Percentiles rank a stretch among this genome's conserved stretches.
Evolutionary conservation across 208 protist species (phyloP).

Genomic region (Histomonas meleagridis): DNA sequence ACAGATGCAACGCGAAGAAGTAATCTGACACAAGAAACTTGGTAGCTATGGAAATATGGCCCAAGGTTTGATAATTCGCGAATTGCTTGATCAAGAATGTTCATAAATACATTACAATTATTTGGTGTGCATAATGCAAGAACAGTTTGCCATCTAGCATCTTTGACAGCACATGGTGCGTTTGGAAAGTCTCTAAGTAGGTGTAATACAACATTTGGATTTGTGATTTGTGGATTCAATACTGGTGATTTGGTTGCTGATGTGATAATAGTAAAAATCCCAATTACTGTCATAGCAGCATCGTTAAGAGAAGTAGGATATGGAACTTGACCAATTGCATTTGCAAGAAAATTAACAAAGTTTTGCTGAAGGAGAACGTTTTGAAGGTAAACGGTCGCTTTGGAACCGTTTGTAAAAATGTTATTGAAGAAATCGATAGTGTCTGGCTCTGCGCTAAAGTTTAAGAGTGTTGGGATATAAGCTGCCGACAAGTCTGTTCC

Average conservation of each 20-base stretch:
- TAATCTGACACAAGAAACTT: neutral
- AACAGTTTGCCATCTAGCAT: neutral
- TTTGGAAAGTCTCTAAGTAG: neutral
- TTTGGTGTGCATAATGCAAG: neutral
- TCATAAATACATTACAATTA: neutral
- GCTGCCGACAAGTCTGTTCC: too few species aligned
- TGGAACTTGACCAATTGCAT: too few species aligned
- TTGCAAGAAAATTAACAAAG: too few species aligned
- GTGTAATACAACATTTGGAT: neutral
- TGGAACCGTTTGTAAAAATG: too few species aligned
- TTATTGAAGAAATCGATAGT: too few species aligned
- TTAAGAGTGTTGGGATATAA: too few species aligned
- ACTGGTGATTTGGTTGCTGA: neutral
- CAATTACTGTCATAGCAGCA: neutral
- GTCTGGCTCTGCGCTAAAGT: too few species aligned
- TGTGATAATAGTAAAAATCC: neutral
- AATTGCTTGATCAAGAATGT: neutral
- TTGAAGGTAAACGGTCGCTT: too few species aligned
- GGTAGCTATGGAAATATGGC: neutral
- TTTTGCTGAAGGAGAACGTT: too few species aligned
- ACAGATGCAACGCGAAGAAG: neutral
- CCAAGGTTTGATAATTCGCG: neutral
- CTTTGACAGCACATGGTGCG: neutral
- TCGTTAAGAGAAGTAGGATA: too few species aligned
- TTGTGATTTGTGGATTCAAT: neutral